phyloP scores from a whole-genome alignment of 164 flowering plant genomes.

The Santalum album region DNA sequence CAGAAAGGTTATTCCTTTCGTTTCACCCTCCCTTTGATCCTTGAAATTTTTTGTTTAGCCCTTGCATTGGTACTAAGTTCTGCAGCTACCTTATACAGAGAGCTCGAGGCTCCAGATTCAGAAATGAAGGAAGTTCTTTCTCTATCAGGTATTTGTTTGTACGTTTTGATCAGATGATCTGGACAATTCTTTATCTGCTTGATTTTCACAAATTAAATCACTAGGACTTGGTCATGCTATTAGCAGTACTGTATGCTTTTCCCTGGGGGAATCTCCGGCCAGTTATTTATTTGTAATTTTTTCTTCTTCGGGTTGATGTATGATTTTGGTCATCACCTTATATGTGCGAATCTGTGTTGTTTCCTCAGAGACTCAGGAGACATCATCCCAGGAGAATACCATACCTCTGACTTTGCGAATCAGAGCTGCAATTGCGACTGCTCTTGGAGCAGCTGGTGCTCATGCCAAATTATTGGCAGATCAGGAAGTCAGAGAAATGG shows the following conservation, averaged over 20 bases:
- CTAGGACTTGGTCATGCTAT: no score
- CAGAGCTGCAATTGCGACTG: slow-evolving; percentile 75
- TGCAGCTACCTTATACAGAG: slow-evolving; percentile 22
- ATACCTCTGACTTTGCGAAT: slow-evolving; percentile 47
- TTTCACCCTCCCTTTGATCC: slow-evolving; percentile 1
- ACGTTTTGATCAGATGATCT: no score
- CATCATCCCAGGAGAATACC: slow-evolving; percentile 19
- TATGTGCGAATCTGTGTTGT: no score
- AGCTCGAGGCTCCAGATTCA: slow-evolving; percentile 20
- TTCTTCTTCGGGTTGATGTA: no score
- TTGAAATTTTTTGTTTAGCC: not conserved
- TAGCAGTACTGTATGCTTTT: no score
- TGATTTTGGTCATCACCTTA: no score
- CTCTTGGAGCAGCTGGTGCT: slow-evolving; percentile 91
- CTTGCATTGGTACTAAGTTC: slow-evolving; percentile 2
- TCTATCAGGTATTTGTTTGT: slow-evolving; percentile 28
- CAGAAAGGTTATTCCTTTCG: slow-evolving; percentile 30
- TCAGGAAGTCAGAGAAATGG: slow-evolving; percentile 82
- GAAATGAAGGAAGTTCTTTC: slow-evolving; percentile 22
- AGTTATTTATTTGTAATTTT: no score
- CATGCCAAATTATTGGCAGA: slow-evolving; percentile 78
- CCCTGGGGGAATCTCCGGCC: no score
- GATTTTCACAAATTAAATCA: no score
- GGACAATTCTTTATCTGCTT: no score
- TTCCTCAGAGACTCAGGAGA: slow-evolving; percentile 29